These are phyloP conservation scores for Erodium maritimum DNA, from an alignment of 345 rosid species.

Conservation along the genomic window DNA sequence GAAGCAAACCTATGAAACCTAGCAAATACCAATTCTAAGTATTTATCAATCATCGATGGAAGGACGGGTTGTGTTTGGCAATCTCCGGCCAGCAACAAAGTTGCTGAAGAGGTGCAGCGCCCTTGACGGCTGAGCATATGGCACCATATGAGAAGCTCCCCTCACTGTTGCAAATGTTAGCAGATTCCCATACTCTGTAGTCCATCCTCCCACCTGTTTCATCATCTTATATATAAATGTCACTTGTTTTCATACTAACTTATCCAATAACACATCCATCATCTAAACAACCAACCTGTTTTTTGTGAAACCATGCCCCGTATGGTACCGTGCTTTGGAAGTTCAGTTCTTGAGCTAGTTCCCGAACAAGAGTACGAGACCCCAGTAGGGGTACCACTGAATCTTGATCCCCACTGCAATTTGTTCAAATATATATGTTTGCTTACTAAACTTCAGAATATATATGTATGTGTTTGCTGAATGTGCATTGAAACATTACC, in stretches of 20 bases:
- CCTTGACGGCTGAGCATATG: slow-evolving; percentile 76
- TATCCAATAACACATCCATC: background rate
- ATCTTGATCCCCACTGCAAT: slow-evolving; percentile 76
- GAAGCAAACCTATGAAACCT: too few species aligned
- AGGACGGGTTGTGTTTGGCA: slow-evolving; percentile 43
- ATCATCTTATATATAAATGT: background rate
- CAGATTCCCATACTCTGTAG: slow-evolving; percentile 62
- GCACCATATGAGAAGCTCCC: slow-evolving; percentile 96
- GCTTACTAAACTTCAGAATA: too few species aligned
- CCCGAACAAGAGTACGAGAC: slow-evolving; percentile 59
- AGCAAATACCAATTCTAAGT: too few species aligned
- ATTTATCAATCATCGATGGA: slow-evolving; percentile 14
- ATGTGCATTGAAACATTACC: slow-evolving; percentile 30
- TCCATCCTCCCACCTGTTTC: slow-evolving; percentile 71
- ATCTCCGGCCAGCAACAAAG: slow-evolving; percentile 50
- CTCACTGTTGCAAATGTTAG: slow-evolving; percentile 73
- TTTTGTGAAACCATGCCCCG: slow-evolving; percentile 84
- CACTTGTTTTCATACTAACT: too few species aligned
- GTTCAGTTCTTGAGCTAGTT: slow-evolving; percentile 57
- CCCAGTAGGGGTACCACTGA: slow-evolving; percentile 74
- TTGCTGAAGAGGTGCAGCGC: slow-evolving; percentile 69
- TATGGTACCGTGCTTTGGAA: slow-evolving; percentile 64
- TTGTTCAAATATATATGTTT: background rate
- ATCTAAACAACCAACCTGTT: slow-evolving; percentile 37
- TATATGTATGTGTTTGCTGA: too few species aligned